A percentile compares a stretch with the other conserved stretches of the same genome.
Conservation (phyloP, 148 eudicot genomes). For the Mesembryanthemum crystallinum region DNA sequence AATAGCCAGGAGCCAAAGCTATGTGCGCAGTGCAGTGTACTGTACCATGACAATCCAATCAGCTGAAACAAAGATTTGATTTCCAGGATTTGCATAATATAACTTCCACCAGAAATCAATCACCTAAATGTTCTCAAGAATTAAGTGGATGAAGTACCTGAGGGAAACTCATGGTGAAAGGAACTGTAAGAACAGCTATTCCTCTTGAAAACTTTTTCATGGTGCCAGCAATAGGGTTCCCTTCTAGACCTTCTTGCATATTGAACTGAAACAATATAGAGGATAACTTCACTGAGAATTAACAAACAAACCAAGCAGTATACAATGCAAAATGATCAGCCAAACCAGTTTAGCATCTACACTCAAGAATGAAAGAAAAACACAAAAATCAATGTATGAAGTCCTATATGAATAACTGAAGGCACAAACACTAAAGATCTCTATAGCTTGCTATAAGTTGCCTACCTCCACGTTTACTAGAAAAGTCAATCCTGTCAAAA, state of each 20-base stretch:
- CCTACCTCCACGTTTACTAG: slow-evolving; percentile 83
- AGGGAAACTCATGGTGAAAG: slow-evolving; percentile 75
- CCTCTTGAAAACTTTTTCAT: slow-evolving; percentile 85
- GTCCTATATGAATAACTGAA: not conserved
- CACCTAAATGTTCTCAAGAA: not conserved
- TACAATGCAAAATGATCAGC: not conserved
- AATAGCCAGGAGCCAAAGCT: not conserved
- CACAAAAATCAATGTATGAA: not conserved
- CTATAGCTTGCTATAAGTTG: not conserved
- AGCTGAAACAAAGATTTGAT: not conserved
- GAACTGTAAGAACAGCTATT: slow-evolving; percentile 72
- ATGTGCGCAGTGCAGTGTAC: not conserved
- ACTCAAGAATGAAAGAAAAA: not conserved
- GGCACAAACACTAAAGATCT: slow-evolving; percentile 7
- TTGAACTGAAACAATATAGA: slow-evolving; percentile 53
- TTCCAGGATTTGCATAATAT: not conserved
- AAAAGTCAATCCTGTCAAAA: slow-evolving; percentile 70
- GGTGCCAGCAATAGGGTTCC: slow-evolving; percentile 81
- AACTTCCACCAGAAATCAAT: not conserved
- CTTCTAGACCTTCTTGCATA: slow-evolving; percentile 93
- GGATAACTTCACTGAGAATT: slow-evolving; percentile 3
- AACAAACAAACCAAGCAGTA: not conserved
- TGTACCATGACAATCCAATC: slow-evolving; percentile 7
- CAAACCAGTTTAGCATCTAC: not conserved
- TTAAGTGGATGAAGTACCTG: slow-evolving; percentile 44